Evolutionary conservation across 202 grass and related monocot genomes (phyloP).

Genomic region (Carex sylvatica): DNA sequence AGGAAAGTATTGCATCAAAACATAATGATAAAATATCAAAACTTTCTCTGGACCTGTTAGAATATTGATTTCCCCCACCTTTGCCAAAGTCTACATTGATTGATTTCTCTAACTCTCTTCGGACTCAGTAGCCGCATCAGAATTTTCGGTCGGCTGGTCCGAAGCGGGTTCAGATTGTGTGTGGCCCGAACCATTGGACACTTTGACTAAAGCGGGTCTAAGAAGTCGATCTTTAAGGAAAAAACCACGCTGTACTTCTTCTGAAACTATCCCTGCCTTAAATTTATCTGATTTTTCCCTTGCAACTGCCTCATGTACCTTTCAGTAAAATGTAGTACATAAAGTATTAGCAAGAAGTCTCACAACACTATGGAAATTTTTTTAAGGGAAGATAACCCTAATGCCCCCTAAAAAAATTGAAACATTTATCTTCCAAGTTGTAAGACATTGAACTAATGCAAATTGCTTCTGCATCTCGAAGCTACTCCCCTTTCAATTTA

Average conservation of each 20-base stretch:
- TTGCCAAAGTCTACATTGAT: not conserved
- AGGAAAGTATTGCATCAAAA: not conserved
- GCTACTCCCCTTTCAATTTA: not conserved
- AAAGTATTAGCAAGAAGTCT: not conserved
- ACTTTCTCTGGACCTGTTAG: not conserved
- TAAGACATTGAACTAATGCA: not conserved
- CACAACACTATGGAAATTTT: not conserved
- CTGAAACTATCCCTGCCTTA: constrained; percentile 62
- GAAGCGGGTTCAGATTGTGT: constrained; percentile 11
- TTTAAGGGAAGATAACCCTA: not conserved
- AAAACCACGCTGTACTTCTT: constrained; percentile 68
- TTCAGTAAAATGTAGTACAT: not conserved
- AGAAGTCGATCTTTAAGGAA: constrained; percentile 55
- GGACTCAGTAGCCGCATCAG: constrained; percentile 36
- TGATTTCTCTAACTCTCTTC: not conserved
- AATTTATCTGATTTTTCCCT: constrained; percentile 70
- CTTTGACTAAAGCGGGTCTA: constrained; percentile 74
- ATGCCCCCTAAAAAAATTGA: not conserved
- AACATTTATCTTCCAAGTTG: not conserved
- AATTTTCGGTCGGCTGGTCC: constrained; percentile 24
- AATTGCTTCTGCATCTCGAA: not conserved
- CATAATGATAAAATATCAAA: constrained; percentile 2
- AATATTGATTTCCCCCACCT: not conserved
- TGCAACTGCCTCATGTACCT: constrained; percentile 85
- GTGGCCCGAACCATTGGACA: constrained; percentile 52